A percentile compares a stretch with the other conserved stretches of the same genome.
phyloP scores from a whole-genome alignment of 345 rosid genomes.

The Camelina sativa region DNA sequence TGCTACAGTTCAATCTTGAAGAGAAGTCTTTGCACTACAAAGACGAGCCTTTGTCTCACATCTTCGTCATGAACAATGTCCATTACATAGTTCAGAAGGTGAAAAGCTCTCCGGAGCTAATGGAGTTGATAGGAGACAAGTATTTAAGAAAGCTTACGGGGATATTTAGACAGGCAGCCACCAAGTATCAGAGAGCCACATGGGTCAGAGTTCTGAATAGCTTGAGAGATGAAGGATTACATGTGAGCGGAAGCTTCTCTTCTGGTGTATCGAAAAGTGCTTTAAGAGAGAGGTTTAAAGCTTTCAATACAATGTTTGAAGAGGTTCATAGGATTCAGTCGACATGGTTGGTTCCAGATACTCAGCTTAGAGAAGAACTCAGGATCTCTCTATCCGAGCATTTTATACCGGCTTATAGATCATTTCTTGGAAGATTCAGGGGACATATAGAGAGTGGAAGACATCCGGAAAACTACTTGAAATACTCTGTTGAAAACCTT shows the following conservation, averaged over 20 bases:
- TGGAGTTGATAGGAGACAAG: slow-evolving; percentile 89
- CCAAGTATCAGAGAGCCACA: slow-evolving; percentile 91
- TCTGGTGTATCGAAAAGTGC: slow-evolving; percentile 85
- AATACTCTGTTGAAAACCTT: slow-evolving; percentile 89
- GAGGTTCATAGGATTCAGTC: slow-evolving; percentile 90
- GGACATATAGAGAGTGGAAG: slow-evolving; percentile 88
- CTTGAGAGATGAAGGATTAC: slow-evolving; percentile 92
- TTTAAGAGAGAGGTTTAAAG: slow-evolving; percentile 85
- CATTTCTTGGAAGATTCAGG: slow-evolving; percentile 90
- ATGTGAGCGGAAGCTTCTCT: slow-evolving; percentile 83
- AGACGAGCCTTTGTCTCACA: slow-evolving; percentile 67
- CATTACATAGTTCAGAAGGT: slow-evolving; percentile 91
- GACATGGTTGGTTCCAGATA: slow-evolving; percentile 78
- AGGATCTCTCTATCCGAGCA: slow-evolving; percentile 81
- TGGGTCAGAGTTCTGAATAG: slow-evolving; percentile 85
- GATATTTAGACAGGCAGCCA: slow-evolving; percentile 75
- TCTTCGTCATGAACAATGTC: slow-evolving; percentile 95
- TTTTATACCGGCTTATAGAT: slow-evolving; percentile 87
- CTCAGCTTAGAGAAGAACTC: slow-evolving; percentile 93
- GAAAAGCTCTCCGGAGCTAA: slow-evolving; percentile 74
- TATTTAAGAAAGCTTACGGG: slow-evolving; percentile 73
- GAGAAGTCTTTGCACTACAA: slow-evolving; percentile 82
- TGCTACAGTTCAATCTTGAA: slow-evolving; percentile 88
- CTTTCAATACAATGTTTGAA: slow-evolving; percentile 87
- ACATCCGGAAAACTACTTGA: slow-evolving; percentile 95